These are phyloP conservation scores for Saccharomycopsis fermentans DNA, from an alignment of 805 yeast genomes.

Conservation along the genomic window DNA sequence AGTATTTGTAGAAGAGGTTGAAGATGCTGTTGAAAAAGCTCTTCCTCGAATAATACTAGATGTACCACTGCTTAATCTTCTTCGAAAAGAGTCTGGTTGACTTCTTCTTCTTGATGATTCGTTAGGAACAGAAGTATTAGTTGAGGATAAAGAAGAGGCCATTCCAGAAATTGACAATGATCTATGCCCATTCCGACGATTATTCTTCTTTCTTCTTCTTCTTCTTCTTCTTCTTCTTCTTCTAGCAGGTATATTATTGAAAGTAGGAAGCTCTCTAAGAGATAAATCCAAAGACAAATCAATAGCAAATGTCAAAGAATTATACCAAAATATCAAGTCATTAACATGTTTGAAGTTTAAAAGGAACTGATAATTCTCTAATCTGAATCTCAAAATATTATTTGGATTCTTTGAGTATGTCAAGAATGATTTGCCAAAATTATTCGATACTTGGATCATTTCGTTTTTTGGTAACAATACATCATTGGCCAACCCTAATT, in stretches of 20 bases:
- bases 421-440: not conserved
- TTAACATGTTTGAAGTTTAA: constrained; percentile 16
- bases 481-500: constrained; percentile 18
- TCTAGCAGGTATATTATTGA: constrained; percentile 61
- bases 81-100: not conserved
- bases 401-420: not conserved
- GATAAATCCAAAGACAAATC: constrained; percentile 73
- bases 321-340: constrained; percentile 27
- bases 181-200: not conserved
- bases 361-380: constrained; percentile 16
- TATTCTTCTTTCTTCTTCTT: constrained; percentile 57
- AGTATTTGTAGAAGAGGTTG: not conserved
- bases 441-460: not conserved
- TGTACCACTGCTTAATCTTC: not conserved
- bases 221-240: constrained; percentile 63
- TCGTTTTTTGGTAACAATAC: constrained; percentile 8
- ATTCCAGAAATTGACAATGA: not conserved
- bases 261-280: constrained; percentile 62
- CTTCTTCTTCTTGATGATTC: constrained; percentile 14
- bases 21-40: not conserved
- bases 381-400: constrained; percentile 9
- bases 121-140: constrained; percentile 4
- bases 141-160: not conserved
- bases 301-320: constrained; percentile 60
- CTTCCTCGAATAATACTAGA: not conserved